Conservation (phyloP, 2,329 filamentous ascomycete species). For the Tothia fuscella region DNA sequence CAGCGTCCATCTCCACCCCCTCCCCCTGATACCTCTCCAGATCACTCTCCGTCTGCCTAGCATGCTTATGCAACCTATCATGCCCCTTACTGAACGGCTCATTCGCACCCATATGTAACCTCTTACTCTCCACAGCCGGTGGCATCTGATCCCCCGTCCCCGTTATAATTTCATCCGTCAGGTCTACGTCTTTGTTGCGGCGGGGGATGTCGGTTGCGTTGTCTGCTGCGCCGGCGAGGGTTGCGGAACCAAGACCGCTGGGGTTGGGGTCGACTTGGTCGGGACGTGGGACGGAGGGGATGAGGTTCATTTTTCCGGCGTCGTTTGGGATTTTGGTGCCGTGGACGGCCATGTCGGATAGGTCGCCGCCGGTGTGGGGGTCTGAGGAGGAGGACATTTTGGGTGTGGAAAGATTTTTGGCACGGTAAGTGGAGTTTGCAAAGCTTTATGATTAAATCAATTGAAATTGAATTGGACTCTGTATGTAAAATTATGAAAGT, state of each 20-base stretch:
- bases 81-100: constrained; percentile 19
- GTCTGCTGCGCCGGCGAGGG: constrained; percentile 32
- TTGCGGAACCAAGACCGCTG: constrained; percentile 24
- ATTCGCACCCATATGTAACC: constrained; percentile 17
- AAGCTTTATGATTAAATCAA: not conserved
- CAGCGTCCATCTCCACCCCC: constrained; percentile 17
- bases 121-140: constrained; percentile 21
- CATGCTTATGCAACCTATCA: constrained; percentile 17
- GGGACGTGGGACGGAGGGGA: constrained; percentile 37
- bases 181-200: constrained; percentile 20
- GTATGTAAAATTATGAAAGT: too few species aligned
- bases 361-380: constrained; percentile 22
- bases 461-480: too few species aligned
- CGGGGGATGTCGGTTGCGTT: constrained; percentile 37
- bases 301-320: constrained; percentile 32
- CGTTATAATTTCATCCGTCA: constrained; percentile 24
- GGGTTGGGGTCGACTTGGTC: constrained; percentile 30
- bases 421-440: not conserved
- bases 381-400: constrained; percentile 12
- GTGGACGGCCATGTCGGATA: constrained; percentile 24
- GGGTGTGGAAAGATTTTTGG: not conserved
- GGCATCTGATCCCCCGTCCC: constrained; percentile 23
- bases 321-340: constrained; percentile 32
- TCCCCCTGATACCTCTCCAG: constrained; percentile 15
- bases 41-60: constrained; percentile 13